Percentiles rank a stretch among this genome's conserved stretches.
Evolutionary conservation across 2,329 filamentous ascomycete species (phyloP).

Genomic region (Sclerotinia nivalis): DNA sequence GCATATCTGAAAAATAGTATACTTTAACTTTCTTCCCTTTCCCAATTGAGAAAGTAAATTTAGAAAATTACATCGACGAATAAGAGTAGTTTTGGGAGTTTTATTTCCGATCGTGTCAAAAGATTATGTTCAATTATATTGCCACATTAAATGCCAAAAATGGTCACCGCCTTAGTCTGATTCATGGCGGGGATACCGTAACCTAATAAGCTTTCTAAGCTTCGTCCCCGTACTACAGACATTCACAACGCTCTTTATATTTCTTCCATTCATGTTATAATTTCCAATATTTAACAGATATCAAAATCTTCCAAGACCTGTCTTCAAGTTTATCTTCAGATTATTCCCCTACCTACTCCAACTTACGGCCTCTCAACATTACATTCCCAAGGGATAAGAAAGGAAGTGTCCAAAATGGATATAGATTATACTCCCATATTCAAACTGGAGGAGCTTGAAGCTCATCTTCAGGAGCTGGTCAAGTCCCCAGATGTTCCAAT

Average conservation of each 20-base stretch:
- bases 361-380: background rate
- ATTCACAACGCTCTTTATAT: background rate
- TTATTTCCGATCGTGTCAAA: too few relatives aligned
- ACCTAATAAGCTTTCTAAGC: background rate
- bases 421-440: slow-evolving; percentile 22
- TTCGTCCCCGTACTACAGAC: background rate
- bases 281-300: background rate
- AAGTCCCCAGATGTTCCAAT: slow-evolving; percentile 47
- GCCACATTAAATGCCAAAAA: background rate
- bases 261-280: background rate
- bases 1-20: too few relatives aligned
- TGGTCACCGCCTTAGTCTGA: background rate
- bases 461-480: slow-evolving; percentile 54
- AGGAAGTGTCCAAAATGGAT: slow-evolving; percentile 3
- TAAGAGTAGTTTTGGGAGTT: too few relatives aligned
- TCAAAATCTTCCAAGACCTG: background rate
- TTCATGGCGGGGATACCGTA: background rate
- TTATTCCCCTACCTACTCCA: background rate
- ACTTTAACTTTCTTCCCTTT: too few relatives aligned
- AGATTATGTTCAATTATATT: background rate
- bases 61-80: too few relatives aligned
- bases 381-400: background rate
- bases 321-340: background rate
- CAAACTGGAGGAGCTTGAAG: slow-evolving; percentile 54
- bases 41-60: too few relatives aligned